These are phyloP conservation scores for Aspergillus olivimuriae DNA, from an alignment of 495 filamentous ascomycete species.

Conservation along the genomic window DNA sequence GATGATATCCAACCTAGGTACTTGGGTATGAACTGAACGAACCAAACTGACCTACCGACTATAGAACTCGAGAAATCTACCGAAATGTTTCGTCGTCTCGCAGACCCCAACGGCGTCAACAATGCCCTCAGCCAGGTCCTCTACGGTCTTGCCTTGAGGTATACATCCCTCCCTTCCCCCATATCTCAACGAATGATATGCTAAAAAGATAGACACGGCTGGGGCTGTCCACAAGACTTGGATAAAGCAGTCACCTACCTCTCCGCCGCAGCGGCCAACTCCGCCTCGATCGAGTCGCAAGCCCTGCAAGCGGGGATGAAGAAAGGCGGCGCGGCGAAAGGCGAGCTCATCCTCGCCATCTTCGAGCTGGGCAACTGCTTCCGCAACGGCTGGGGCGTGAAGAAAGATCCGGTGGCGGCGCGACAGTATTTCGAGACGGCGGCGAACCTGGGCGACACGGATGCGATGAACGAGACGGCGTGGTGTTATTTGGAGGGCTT, in stretches of 20 bases:
- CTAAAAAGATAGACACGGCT: conserved; percentile 68
- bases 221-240: conserved; percentile 74
- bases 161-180: conserved; percentile 6
- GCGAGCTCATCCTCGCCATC: conserved; percentile 94
- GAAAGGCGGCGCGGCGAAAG: conserved; percentile 91
- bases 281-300: conserved; percentile 74
- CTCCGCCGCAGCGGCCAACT: conserved; percentile 83
- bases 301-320: conserved; percentile 81
- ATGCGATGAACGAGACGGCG: conserved; percentile 95
- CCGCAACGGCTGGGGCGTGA: conserved; percentile 91
- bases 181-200: not conserved
- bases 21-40: too few relatives aligned
- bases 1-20: not conserved
- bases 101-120: conserved; percentile 77
- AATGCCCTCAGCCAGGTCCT: conserved; percentile 94
- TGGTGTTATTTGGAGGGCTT: conserved; percentile 97
- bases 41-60: not conserved
- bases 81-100: conserved; percentile 77
- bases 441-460: conserved; percentile 89
- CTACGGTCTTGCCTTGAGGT: conserved; percentile 91
- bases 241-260: conserved; percentile 73
- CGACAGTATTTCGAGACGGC: conserved; percentile 95
- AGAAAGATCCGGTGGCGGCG: conserved; percentile 81
- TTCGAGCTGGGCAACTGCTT: conserved; percentile 93
- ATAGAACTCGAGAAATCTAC: conserved; percentile 66